Conservation (phyloP, 176 grass and related monocot genomes). For the Zoysia pacifica region DNA sequence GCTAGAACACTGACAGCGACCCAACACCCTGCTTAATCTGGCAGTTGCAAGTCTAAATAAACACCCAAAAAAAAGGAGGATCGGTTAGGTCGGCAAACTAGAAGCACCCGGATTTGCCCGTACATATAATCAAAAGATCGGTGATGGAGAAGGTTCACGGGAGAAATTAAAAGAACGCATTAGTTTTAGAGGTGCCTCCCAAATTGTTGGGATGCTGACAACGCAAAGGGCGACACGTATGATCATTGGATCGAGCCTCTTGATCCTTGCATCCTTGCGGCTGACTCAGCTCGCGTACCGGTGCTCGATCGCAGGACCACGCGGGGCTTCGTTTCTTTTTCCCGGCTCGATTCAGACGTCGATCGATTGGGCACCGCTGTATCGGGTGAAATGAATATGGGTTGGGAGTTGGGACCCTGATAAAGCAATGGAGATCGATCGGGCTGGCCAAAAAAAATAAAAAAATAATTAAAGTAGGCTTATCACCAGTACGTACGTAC, state of each 20-base stretch:
- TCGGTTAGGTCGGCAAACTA: not conserved
- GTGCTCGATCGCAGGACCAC: not conserved
- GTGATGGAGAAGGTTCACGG: not conserved
- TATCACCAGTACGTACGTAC: conserved; percentile 18
- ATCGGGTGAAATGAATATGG: conserved; percentile 16
- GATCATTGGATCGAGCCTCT: too few relatives aligned
- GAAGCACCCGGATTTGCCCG: not conserved
- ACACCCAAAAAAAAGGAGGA: not conserved
- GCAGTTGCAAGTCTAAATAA: conserved; percentile 17
- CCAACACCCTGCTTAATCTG: conserved; percentile 16
- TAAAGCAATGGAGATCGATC: not conserved
- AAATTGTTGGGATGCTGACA: conserved; percentile 13
- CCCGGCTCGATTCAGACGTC: not conserved
- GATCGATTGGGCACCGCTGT: not conserved
- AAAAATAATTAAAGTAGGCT: not conserved
- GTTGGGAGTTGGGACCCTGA: not conserved
- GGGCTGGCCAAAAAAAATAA: not conserved
- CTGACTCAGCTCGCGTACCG: not conserved
- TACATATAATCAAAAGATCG: not conserved
- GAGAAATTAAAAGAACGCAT: not conserved
- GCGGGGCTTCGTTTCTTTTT: not conserved
- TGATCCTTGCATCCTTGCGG: not conserved
- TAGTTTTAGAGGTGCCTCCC: not conserved
- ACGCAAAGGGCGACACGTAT: not conserved
- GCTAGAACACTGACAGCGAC: conserved; percentile 23